These are phyloP conservation scores for Colletotrichum scovillei DNA, from an alignment of 2,329 filamentous ascomycete genomes.

Conservation along the genomic window DNA sequence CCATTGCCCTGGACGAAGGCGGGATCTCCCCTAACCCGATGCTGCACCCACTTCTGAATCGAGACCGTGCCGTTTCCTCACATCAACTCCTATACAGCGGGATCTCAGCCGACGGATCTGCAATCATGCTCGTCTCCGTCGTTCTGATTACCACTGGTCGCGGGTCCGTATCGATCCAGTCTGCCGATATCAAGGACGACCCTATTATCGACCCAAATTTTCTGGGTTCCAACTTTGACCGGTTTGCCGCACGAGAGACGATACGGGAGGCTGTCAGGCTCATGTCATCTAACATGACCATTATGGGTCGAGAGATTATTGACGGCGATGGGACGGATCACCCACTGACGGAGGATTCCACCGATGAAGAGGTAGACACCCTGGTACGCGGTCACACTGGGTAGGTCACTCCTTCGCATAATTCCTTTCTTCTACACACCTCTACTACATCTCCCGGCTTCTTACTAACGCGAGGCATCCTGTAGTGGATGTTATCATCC, in stretches of 20 bases:
- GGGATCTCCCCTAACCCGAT: conserved; percentile 36
- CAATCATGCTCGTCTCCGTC: conserved; percentile 37
- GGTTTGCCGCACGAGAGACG: conserved; percentile 42
- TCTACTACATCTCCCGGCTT: too few relatives aligned
- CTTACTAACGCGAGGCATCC: too few relatives aligned
- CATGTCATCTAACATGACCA: conserved; percentile 14
- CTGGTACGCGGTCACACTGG: conserved; percentile 35
- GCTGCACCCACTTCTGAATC: conserved; percentile 45
- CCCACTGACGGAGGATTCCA: conserved; percentile 36
- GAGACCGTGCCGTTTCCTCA: conserved; percentile 9
- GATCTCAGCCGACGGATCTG: conserved; percentile 12
- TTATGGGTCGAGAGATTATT: conserved; percentile 39
- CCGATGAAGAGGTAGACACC: conserved; percentile 43
- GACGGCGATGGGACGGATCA: conserved; percentile 36
- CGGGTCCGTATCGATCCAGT: conserved; percentile 41
- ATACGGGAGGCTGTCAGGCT: conserved; percentile 39
- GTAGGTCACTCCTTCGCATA: conserved; percentile 33
- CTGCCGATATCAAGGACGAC: conserved; percentile 34
- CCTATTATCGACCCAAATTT: conserved; percentile 47
- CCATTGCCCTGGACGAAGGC: conserved; percentile 47
- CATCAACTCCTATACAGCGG: conserved; percentile 8
- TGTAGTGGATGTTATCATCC: too few relatives aligned
- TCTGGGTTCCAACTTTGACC: conserved; percentile 43
- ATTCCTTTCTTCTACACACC: conserved; percentile 9
- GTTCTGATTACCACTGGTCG: conserved; percentile 42